Evolutionary conservation across 192 early-diverging fungal genomes (phyloP).

Genomic region (Funneliformis geosporum): DNA sequence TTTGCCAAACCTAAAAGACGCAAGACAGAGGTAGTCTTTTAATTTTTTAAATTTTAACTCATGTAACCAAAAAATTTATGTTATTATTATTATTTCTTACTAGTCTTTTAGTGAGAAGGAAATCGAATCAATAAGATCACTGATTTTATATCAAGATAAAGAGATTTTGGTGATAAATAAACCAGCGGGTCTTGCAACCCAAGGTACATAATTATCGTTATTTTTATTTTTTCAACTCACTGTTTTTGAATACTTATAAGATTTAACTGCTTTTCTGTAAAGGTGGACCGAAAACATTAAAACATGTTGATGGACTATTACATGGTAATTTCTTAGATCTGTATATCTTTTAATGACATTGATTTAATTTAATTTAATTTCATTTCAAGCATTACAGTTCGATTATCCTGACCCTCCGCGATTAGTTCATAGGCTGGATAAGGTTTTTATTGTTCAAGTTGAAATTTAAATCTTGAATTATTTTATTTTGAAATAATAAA

Average conservation of each 20-base stretch:
- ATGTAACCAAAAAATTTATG: no score
- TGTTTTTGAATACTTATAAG: no score
- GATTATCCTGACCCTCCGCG: slow-evolving; percentile 4
- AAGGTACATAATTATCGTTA: not conserved
- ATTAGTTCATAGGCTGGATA: slow-evolving; percentile 9
- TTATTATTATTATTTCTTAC: no score
- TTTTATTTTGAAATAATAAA: no score
- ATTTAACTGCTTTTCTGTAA: not conserved
- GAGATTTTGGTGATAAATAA: slow-evolving; percentile 7
- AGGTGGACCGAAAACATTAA: not conserved
- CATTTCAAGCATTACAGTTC: not conserved
- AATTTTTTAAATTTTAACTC: not conserved
- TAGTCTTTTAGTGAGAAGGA: slow-evolving; percentile 8
- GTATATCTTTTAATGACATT: not conserved
- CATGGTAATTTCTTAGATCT: not conserved
- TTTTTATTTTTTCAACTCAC: no score
- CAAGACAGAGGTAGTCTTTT: not conserved
- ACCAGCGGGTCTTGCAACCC: not conserved
- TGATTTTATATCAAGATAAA: slow-evolving; percentile 20
- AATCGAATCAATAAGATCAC: slow-evolving; percentile 12
- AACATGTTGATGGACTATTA: slow-evolving; percentile 3
- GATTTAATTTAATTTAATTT: not conserved
- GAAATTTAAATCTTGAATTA: not conserved
- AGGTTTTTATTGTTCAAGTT: not conserved
- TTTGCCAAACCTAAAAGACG: not conserved